Conservation (phyloP, 169 alveolate species). For the Cryptosporidium tyzzeri region DNA sequence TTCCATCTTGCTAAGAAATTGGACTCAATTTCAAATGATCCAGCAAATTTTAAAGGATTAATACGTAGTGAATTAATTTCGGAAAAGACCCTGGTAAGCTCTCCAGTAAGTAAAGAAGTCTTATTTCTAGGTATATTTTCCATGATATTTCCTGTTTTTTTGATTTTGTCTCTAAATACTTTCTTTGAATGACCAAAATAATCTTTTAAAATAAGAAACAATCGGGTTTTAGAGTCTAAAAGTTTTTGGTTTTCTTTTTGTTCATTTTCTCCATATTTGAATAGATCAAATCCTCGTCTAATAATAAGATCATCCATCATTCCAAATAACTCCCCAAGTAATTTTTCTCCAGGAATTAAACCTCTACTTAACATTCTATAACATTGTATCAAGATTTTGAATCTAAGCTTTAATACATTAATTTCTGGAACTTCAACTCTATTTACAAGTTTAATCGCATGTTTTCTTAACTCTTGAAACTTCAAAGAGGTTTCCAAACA, state of each 20-base stretch:
- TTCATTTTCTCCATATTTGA: neutral
- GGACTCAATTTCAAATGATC: conserved; percentile 5
- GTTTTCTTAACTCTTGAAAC: conserved; percentile 14
- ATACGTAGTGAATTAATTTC: conserved; percentile 49
- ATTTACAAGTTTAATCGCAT: neutral
- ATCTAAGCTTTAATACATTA: conserved; percentile 10
- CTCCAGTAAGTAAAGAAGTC: neutral
- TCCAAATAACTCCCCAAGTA: conserved; percentile 29
- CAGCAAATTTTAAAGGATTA: conserved; percentile 27
- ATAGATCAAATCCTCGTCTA: conserved; percentile 25
- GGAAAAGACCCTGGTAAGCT: conserved; percentile 13
- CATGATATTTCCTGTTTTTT: conserved; percentile 4
- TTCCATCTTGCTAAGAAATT: conserved; percentile 25
- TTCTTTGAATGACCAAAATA: conserved; percentile 42
- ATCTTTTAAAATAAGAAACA: conserved; percentile 3
- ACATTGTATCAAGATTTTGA: conserved; percentile 48
- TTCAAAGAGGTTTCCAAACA: conserved; percentile 39
- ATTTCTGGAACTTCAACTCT: conserved; percentile 18
- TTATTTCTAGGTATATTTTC: neutral
- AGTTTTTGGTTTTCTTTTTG: neutral
- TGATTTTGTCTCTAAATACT: conserved; percentile 20
- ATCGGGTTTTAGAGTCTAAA: neutral
- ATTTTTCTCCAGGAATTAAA: conserved; percentile 26
- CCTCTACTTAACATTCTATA: conserved; percentile 41
- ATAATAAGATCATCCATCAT: conserved; percentile 60